These are phyloP conservation scores for Aspergillus cavernicola DNA, from an alignment of 495 filamentous ascomycete genomes.

Conservation along the genomic window DNA sequence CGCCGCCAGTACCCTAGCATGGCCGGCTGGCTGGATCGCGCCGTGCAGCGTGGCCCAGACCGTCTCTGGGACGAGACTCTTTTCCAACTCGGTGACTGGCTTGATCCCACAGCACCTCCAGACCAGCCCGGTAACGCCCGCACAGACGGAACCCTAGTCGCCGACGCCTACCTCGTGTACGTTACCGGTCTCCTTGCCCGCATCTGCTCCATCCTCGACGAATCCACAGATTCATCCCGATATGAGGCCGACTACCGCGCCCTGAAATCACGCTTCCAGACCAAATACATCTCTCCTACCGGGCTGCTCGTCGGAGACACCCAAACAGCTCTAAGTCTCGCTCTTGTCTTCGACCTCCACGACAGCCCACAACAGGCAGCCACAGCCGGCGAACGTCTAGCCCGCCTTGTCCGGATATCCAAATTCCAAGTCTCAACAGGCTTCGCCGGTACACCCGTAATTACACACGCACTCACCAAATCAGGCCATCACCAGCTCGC, in stretches of 20 bases:
- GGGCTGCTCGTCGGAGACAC: constrained; percentile 43
- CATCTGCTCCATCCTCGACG: constrained; percentile 22
- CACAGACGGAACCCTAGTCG: constrained; percentile 42
- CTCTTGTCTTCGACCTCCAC: constrained; percentile 44
- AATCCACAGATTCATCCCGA: constrained; percentile 20
- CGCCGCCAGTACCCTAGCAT: constrained; percentile 41
- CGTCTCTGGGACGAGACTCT: constrained; percentile 35
- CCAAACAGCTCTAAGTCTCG: constrained; percentile 45
- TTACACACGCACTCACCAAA: constrained; percentile 41
- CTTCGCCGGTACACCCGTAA: constrained; percentile 51
- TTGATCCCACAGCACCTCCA: constrained; percentile 48
- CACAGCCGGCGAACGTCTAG: constrained; percentile 31
- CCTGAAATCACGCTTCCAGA: constrained; percentile 35
- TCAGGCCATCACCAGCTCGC: constrained; percentile 28
- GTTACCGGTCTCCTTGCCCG: constrained; percentile 33
- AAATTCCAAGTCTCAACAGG: constrained; percentile 49
- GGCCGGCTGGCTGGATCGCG: constrained; percentile 45
- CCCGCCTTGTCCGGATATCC: constrained; percentile 31
- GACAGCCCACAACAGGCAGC: constrained; percentile 27
- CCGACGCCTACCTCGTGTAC: constrained; percentile 50
- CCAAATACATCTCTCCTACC: constrained; percentile 39
- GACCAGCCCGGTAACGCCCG: constrained; percentile 38
- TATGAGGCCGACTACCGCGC: constrained; percentile 23
- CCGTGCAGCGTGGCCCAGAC: constrained; percentile 36
- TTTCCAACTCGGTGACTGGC: constrained; percentile 52